These are phyloP conservation scores for Metarhizium album DNA, from an alignment of 2,329 filamentous ascomycete species.

Conservation along the genomic window DNA sequence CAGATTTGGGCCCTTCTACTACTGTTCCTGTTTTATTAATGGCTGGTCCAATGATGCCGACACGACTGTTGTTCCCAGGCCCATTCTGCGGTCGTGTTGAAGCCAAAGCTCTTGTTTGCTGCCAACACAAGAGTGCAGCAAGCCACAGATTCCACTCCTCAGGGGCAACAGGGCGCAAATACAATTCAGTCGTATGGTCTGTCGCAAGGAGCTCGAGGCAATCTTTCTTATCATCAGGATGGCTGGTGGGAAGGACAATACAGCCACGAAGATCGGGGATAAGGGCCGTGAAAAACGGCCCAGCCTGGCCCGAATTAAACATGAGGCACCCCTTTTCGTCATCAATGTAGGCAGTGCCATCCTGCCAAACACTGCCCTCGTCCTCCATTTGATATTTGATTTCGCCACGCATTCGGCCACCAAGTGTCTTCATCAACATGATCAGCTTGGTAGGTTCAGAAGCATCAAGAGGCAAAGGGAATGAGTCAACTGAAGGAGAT, in stretches of 20 bases:
- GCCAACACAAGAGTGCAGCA: constrained; percentile 71
- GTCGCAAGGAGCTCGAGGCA: constrained; percentile 44
- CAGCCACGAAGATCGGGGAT: constrained; percentile 68
- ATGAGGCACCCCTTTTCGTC: constrained; percentile 65
- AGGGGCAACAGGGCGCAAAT: constrained; percentile 51
- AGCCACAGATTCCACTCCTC: constrained; percentile 71
- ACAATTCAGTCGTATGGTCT: constrained; percentile 46
- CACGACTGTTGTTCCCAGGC: constrained; percentile 20
- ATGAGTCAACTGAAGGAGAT: constrained; percentile 47
- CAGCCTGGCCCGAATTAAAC: constrained; percentile 59
- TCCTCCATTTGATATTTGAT: constrained; percentile 57
- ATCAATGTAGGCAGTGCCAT: constrained; percentile 68
- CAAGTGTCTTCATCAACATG: constrained; percentile 65
- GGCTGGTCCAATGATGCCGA: constrained; percentile 29
- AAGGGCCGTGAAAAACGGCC: constrained; percentile 53
- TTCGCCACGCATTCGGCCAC: constrained; percentile 70
- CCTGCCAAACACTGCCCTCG: constrained; percentile 51
- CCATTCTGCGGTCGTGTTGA: constrained; percentile 42
- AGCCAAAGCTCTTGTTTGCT: constrained; percentile 55
- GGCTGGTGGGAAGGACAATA: constrained; percentile 48
- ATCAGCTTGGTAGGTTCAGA: constrained; percentile 62
- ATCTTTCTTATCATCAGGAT: constrained; percentile 30
- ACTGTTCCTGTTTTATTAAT: constrained; percentile 30
- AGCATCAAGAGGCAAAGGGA: constrained; percentile 49
- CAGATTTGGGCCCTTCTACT: constrained; percentile 21